Base-by-base conservation (phyloP, 2,329 filamentous ascomycete genomes). In the Ophiosphaerella narmari region DNA sequence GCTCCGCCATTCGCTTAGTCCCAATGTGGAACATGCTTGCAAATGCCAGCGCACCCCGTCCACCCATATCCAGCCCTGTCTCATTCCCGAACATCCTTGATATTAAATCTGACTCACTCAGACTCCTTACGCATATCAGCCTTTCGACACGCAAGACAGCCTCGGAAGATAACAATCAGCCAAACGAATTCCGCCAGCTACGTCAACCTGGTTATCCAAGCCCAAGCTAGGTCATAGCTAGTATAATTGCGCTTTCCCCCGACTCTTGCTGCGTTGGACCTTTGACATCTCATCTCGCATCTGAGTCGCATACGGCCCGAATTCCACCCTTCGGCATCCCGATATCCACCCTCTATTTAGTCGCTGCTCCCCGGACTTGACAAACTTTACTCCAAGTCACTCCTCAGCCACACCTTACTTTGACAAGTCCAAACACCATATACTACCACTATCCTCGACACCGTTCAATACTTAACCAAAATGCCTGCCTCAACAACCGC, bases 81-180 rank as follows among this genome's bases (percentile, higher is more conserved):
- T 37, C 57, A 52, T 43, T 48, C 47, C 35, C 42, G 33, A 21
- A 37, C 35, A 46, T 39, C 37, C 40, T 47, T 55, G 57, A 68
- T 66, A 69, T 67, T 68, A 66, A 67, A 66, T 70, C 70, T 72
- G 65, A 72, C 70, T 71, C 65, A 72, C 59, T 44, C 59, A 68
- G 65, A 48, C 60, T 59, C 45, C 42, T 58, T 58, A 57, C 61
- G 59, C 57, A 56, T 58, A 57, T 59, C 54, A 60, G 57, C 62
- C 56, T 48, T 52, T 48, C 47, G 48, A 53, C 41, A 50, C 38
- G 32, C 32, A 21, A 29, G 26, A 46, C 50, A 55, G 47, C 46
- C 39, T 60, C 58, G 58, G 59, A 58, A 53, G 31, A 50, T 59
- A 46, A 51, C 43, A 59, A 54, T 59, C 51, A 62, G 59, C 60